Evolutionary conservation across 2,329 filamentous ascomycete species (phyloP).

Genomic region (Cercospora sojina): DNA sequence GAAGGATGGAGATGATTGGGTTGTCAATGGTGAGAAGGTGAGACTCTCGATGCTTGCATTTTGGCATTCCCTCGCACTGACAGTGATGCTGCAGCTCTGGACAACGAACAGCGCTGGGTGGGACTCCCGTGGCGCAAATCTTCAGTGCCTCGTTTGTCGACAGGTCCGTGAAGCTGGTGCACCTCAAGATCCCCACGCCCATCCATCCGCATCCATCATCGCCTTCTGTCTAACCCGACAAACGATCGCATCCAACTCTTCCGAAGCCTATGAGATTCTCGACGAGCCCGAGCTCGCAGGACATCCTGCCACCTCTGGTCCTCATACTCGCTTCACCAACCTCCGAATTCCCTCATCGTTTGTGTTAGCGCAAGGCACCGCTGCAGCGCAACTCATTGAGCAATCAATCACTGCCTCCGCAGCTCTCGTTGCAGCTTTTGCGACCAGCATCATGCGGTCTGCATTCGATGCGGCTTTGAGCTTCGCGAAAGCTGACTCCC

Average conservation of each 20-base stretch:
- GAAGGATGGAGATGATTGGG: slow-evolving; percentile 51
- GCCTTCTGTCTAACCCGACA: slow-evolving; percentile 53
- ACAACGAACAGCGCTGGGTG: slow-evolving; percentile 56
- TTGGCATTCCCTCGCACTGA: not conserved
- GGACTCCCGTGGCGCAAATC: slow-evolving; percentile 54
- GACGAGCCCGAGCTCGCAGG: slow-evolving; percentile 49
- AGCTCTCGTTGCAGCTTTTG: slow-evolving; percentile 56
- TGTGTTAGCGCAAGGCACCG: slow-evolving; percentile 55
- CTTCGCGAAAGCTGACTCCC: slow-evolving; percentile 51
- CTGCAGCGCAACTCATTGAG: slow-evolving; percentile 47
- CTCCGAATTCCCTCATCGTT: slow-evolving; percentile 79
- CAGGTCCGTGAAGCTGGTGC: slow-evolving; percentile 28
- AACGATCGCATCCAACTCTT: slow-evolving; percentile 48
- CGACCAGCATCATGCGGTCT: slow-evolving; percentile 54
- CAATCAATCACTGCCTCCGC: slow-evolving; percentile 48
- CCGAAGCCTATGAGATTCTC: slow-evolving; percentile 49
- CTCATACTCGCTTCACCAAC: slow-evolving; percentile 79
- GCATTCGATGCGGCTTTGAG: slow-evolving; percentile 53
- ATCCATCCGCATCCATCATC: slow-evolving; percentile 45
- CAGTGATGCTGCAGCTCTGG: slow-evolving; percentile 47
- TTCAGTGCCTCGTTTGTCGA: slow-evolving; percentile 55
- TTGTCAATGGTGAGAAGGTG: slow-evolving; percentile 57
- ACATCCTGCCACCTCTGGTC: slow-evolving; percentile 51
- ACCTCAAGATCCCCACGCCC: slow-evolving; percentile 18
- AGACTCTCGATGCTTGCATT: not conserved